A percentile compares a stretch with the other conserved stretches of the same genome.
Evolutionary conservation across 441 rosid genomes (phyloP).

Genomic region (California macrophylla): DNA sequence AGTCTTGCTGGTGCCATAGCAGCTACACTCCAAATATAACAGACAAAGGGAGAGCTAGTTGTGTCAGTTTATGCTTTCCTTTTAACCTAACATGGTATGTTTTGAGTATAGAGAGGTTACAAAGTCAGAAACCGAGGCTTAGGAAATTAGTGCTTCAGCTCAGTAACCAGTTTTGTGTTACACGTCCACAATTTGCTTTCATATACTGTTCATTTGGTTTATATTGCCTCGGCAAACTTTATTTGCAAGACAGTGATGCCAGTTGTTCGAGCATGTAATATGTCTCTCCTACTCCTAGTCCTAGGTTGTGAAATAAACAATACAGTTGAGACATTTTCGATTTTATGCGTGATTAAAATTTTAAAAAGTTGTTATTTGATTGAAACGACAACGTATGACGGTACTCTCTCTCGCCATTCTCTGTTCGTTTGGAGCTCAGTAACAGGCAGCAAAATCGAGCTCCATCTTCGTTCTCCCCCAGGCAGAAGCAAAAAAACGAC

Average conservation of each 20-base stretch:
- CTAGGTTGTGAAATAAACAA: too few species aligned
- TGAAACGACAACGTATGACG: neutral
- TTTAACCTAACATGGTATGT: neutral
- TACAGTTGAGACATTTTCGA: too few species aligned
- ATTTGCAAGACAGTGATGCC: neutral
- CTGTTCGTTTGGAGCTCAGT: neutral
- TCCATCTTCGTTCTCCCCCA: neutral
- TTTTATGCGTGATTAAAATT: too few species aligned
- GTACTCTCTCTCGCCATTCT: neutral
- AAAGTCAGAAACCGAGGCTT: neutral
- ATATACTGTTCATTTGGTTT: neutral
- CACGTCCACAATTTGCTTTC: neutral
- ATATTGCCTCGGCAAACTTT: neutral
- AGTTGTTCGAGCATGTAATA: too few species aligned
- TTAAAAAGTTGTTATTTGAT: too few species aligned
- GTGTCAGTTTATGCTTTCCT: neutral
- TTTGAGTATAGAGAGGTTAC: slow-evolving; percentile 4
- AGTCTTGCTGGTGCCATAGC: slow-evolving; percentile 87
- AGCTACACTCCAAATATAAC: slow-evolving; percentile 67
- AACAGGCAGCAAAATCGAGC: neutral
- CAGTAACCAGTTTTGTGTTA: neutral
- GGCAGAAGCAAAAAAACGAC: neutral
- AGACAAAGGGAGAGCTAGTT: neutral
- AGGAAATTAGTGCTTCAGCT: neutral
- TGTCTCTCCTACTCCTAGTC: too few species aligned